Evolutionary conservation across 768 basidiomycete genomes (phyloP).

Genomic region (Rhizopogon rudus): DNA sequence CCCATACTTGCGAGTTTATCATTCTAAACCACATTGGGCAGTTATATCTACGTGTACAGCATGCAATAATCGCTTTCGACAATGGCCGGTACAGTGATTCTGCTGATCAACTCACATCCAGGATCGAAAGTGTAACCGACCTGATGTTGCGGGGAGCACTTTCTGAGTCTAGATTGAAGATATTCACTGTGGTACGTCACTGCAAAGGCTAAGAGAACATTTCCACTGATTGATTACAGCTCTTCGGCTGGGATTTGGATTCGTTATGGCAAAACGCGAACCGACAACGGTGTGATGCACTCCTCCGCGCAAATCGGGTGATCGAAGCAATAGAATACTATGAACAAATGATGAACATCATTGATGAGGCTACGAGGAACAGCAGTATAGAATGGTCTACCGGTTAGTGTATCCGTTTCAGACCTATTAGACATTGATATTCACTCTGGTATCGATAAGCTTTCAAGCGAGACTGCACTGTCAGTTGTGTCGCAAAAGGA

Average conservation of each 20-base stretch:
- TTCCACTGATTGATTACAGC: background rate
- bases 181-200: background rate
- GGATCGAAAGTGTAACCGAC: background rate
- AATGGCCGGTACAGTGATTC: background rate
- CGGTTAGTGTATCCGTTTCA: background rate
- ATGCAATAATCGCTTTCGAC: background rate
- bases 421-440: too few species aligned
- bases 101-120: background rate
- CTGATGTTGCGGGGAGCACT: background rate
- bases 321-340: background rate
- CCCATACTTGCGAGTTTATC: background rate
- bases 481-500: background rate
- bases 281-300: background rate
- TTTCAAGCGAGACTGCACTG: background rate
- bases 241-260: background rate
- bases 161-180: background rate
- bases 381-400: background rate
- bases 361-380: background rate
- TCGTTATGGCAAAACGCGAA: background rate
- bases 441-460: background rate
- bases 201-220: background rate
- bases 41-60: background rate
- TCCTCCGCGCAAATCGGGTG: background rate
- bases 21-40: background rate
- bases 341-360: background rate